A percentile compares a stretch with the other conserved stretches of the same genome.
Conservation (phyloP, 352 stramenopile genomes). For the Achlya hypogyna region DNA sequence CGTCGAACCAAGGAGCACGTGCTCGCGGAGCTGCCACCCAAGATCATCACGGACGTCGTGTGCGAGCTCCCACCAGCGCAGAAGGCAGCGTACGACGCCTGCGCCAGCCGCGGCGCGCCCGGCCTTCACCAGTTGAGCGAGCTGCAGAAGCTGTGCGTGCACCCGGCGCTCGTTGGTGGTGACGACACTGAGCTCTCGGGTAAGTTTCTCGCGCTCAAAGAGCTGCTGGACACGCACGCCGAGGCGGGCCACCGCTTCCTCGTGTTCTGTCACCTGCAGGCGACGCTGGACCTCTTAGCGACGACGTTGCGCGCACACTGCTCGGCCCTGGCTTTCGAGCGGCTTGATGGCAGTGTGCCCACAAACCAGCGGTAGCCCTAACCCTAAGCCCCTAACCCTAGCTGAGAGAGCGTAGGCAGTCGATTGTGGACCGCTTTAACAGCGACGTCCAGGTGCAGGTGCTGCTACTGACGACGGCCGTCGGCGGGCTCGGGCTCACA, state of each 20-base stretch:
- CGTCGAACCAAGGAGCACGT: slow-evolving; percentile 95
- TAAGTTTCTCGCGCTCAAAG: slow-evolving; percentile 83
- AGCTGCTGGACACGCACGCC: slow-evolving; percentile 34
- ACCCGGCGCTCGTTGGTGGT: slow-evolving; percentile 80
- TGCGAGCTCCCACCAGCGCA: slow-evolving; percentile 86
- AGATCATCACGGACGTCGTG: slow-evolving; percentile 93
- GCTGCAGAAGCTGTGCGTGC: slow-evolving; percentile 91
- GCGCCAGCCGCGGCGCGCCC: neutral
- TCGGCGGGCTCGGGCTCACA: slow-evolving; percentile 94
- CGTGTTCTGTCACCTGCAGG: slow-evolving; percentile 92
- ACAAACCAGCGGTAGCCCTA: slow-evolving; percentile 33
- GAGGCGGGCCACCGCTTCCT: slow-evolving; percentile 79
- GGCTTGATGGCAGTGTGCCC: slow-evolving; percentile 89
- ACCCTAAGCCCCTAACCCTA: neutral
- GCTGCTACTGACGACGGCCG: slow-evolving; percentile 93
- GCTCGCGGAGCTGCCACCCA: slow-evolving; percentile 93
- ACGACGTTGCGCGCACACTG: slow-evolving; percentile 71
- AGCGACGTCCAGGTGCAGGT: slow-evolving; percentile 85
- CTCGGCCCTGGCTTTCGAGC: slow-evolving; percentile 64
- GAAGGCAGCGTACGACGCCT: slow-evolving; percentile 57
- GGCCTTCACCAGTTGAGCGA: slow-evolving; percentile 23
- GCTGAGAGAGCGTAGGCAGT: slow-evolving; percentile 16
- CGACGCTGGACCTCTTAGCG: slow-evolving; percentile 91
- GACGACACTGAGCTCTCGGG: slow-evolving; percentile 69
- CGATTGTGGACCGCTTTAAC: slow-evolving; percentile 90